These are phyloP conservation scores for Toxoplasma gondii DNA, from an alignment of 169 alveolate species.

Conservation along the genomic window DNA sequence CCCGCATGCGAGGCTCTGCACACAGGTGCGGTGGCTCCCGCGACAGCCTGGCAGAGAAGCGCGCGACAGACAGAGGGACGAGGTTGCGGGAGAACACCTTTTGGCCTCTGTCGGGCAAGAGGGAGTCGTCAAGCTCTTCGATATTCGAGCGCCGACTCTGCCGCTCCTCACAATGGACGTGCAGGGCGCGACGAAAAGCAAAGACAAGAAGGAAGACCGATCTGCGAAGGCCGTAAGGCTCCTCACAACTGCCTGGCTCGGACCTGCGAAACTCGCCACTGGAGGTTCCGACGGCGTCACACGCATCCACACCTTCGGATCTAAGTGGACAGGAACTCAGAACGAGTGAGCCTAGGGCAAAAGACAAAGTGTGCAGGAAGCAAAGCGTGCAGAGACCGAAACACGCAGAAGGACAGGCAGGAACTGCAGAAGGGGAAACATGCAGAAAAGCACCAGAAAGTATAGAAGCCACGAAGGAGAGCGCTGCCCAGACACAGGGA, in stretches of 20 bases:
- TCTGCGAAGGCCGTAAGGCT: not conserved
- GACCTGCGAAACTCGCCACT: not conserved
- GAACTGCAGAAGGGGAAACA: not conserved
- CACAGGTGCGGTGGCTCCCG: not conserved
- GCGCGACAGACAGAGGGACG: not conserved
- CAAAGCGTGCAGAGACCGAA: not conserved
- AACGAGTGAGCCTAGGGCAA: not conserved
- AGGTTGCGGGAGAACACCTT: not conserved
- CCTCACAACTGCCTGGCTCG: not conserved
- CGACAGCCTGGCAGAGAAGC: not conserved
- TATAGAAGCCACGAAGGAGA: no score
- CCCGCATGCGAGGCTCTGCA: not conserved
- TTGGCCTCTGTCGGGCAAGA: constrained; percentile 57
- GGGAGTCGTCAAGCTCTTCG: constrained; percentile 45
- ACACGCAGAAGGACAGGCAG: not conserved
- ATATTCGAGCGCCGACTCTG: constrained; percentile 31
- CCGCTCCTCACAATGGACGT: constrained; percentile 18
- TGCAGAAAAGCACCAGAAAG: no score
- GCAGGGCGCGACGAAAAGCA: not conserved
- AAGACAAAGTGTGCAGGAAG: not conserved
- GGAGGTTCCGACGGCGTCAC: constrained; percentile 42
- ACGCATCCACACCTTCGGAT: not conserved
- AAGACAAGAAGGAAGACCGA: not conserved
- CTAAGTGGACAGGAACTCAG: constrained; percentile 4
- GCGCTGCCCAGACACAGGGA: no score